Base-by-base conservation (phyloP, 345 rosid genomes). In the Ricinus communis region DNA sequence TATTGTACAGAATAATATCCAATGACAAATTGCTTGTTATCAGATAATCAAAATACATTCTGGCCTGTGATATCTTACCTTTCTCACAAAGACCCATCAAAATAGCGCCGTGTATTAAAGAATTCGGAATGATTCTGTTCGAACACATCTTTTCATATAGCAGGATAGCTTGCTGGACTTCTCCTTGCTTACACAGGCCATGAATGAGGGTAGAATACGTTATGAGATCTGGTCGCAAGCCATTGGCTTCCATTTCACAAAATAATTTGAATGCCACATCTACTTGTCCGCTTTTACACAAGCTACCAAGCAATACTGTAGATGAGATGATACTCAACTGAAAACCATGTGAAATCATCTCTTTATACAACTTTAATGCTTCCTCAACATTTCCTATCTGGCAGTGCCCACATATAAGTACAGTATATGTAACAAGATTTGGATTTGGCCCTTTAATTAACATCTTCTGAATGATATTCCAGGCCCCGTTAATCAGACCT, bases 141-240 rank as follows among this genome's bases (percentile, higher is more conserved):
- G 67, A 33, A 74, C 78, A 71, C 93, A 87, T 86, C 70, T 85
- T 81, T 21, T 65, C 53, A 70, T 79, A 90, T 19, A 92, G 82
- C 67, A 71, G 69, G 70, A 85, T 80, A 75, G 92, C 96, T 66
- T 70, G 65, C 27, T 81, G 75, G 41, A 88, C 71, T 68, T 90
- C 76, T 71, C 91, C 93, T 82, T 83, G 79, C 82, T 82, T 90
- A 81, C 96, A 92, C 41, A 92, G 85, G 15, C 87, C 87, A 74
- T 79, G 90, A 75, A 92, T 83, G 76, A 90, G 88, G 59, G 88
- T 77, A 28, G 93, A 87, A 66, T 92, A 92, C 31, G 85, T 82
- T 64, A 90, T 75, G 28, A 86, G 78, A 65, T 90, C 93, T 55
- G 85, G 87, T 49, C 76, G 69, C 57, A 85, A 63, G 57, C 87